Evolutionary conservation across 257 asterid genomes (phyloP).

Genomic region (Nicotiana noctiflora): DNA sequence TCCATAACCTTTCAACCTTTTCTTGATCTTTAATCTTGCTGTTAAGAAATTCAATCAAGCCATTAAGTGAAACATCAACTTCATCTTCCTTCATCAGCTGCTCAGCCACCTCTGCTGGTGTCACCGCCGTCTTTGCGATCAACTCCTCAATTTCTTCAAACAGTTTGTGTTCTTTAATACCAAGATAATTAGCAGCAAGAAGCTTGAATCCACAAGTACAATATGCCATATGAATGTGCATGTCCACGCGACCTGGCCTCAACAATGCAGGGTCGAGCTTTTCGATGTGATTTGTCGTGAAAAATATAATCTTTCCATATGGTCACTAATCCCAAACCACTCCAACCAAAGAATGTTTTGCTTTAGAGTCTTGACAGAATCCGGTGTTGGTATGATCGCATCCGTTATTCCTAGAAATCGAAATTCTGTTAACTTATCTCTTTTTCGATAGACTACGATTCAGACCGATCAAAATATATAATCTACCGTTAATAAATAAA

Average conservation of each 20-base stretch:
- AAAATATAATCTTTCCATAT: slow-evolving; percentile 35
- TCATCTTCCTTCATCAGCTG: slow-evolving; percentile 52
- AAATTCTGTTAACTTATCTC: too few species aligned
- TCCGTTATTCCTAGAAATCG: too few species aligned
- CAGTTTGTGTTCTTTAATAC: slow-evolving; percentile 27
- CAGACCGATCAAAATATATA: too few species aligned
- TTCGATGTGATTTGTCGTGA: slow-evolving; percentile 55
- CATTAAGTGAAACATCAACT: slow-evolving; percentile 28
- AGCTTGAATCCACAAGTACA: slow-evolving; percentile 46
- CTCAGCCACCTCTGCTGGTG: slow-evolving; percentile 77
- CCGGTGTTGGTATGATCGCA: too few species aligned
- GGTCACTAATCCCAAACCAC: too few species aligned
- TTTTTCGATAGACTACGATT: too few species aligned
- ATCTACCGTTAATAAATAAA: too few species aligned
- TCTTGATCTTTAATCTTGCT: background rate
- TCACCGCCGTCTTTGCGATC: slow-evolving; percentile 24
- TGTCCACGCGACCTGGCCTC: slow-evolving; percentile 69
- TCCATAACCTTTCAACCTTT: background rate
- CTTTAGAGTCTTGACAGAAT: too few species aligned
- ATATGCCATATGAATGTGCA: slow-evolving; percentile 59
- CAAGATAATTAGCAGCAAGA: slow-evolving; percentile 50
- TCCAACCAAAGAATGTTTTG: too few species aligned
- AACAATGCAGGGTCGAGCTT: slow-evolving; percentile 57
- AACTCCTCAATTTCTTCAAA: slow-evolving; percentile 40
- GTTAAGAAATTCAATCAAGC: slow-evolving; percentile 35